Conservation (phyloP, 1,284 basidiomycete species). For the Trichosporon faecale region DNA sequence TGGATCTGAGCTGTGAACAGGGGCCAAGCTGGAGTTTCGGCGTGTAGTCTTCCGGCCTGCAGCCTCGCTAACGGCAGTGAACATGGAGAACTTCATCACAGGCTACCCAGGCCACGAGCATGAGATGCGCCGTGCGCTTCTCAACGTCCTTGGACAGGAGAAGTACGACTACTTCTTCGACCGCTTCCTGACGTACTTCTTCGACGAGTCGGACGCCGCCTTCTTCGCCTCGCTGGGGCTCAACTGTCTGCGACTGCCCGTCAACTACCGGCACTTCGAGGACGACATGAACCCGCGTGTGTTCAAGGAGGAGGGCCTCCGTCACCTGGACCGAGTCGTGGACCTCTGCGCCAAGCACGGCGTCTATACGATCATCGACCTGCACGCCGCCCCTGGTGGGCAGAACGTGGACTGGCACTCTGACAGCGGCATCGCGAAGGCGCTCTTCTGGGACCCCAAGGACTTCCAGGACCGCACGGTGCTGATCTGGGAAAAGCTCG, state of each 20-base stretch:
- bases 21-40: too few species aligned
- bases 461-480: conserved; percentile 71
- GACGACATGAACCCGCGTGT: conserved; percentile 40
- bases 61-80: conserved; percentile 28
- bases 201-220: conserved; percentile 62
- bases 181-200: conserved; percentile 67
- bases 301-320: conserved; percentile 40
- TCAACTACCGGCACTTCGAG: conserved; percentile 43
- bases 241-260: conserved; percentile 60
- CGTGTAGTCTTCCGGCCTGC: not conserved
- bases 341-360: conserved; percentile 45
- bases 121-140: conserved; percentile 66
- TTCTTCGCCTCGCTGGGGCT: conserved; percentile 65
- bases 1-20: too few species aligned
- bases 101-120: conserved; percentile 47
- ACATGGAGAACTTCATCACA: conserved; percentile 52
- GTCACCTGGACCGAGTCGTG: conserved; percentile 40
- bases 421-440: conserved; percentile 41
- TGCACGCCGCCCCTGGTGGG: conserved; percentile 49
- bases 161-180: conserved; percentile 75
- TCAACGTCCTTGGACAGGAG: conserved; percentile 61
- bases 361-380: conserved; percentile 51
- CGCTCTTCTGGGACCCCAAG: conserved; percentile 65
- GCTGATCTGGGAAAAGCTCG: conserved; percentile 68
- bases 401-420: conserved; percentile 52